These are phyloP conservation scores for Wickerhamiella qilinensis DNA, from an alignment of 805 yeast genomes.

Conservation along the genomic window DNA sequence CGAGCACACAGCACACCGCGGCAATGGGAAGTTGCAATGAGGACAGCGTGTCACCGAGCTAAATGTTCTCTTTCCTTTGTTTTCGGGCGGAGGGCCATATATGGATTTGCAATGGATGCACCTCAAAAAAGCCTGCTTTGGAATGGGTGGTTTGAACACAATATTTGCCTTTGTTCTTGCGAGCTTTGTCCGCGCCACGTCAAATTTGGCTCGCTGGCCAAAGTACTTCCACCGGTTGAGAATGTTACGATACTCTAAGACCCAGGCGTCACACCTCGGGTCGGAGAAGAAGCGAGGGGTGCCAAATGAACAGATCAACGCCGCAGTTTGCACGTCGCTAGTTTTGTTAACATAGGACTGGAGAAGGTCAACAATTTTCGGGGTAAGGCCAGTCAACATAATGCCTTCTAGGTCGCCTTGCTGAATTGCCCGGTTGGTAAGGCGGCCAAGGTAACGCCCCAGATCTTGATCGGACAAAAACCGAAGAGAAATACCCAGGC, in stretches of 20 bases:
- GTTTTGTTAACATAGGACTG: constrained; percentile 82
- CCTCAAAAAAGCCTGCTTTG: constrained; percentile 65
- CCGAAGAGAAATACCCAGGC: constrained; percentile 80
- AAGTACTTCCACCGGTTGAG: constrained; percentile 72
- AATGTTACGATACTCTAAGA: constrained; percentile 44
- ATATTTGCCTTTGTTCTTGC: constrained; percentile 37
- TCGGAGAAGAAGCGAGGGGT: constrained; percentile 73
- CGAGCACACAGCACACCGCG: constrained; percentile 81
- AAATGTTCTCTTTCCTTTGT: neutral
- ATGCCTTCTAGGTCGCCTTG: constrained; percentile 86
- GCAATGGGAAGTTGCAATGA: constrained; percentile 74
- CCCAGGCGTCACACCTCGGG: constrained; percentile 62
- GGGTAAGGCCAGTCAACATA: constrained; percentile 82
- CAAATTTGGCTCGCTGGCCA: constrained; percentile 67
- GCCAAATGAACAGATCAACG: constrained; percentile 63
- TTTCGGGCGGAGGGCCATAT: constrained; percentile 7
- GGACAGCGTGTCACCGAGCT: constrained; percentile 34
- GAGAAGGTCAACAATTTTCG: constrained; percentile 59
- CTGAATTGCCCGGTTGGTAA: constrained; percentile 53
- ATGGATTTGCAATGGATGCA: constrained; percentile 66
- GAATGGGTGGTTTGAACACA: constrained; percentile 33
- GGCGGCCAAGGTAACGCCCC: constrained; percentile 48
- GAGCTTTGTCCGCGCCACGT: constrained; percentile 55
- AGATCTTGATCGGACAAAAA: constrained; percentile 66
- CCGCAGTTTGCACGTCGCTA: constrained; percentile 83